Evolutionary conservation across 495 filamentous ascomycete species (phyloP), one percentile per base, ranked within the genome.

Genomic region (Tuber microsphaerosporum): DNA sequence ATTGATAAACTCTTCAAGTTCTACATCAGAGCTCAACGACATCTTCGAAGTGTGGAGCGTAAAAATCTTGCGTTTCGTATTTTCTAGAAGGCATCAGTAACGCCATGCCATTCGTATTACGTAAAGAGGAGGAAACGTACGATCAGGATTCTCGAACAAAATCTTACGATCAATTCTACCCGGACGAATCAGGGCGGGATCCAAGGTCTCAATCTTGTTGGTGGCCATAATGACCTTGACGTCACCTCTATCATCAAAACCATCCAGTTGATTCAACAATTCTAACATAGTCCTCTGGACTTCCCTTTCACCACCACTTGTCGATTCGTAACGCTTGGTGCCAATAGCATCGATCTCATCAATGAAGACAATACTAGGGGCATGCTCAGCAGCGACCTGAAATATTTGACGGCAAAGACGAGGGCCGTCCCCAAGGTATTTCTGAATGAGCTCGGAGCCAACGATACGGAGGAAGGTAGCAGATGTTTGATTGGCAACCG

Each of bases 201-300:
- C 95, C 41, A 99, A 87, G 5, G 93, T 97, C 82, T 99, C 95
- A 77, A 99, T 99, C 88, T 99, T 99, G 89, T 99, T 99, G 71
- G 95, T 99, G 26, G 95, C 95, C 93, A 99, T 97, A 84, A 99
- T 93, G 73, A 99, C 95, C 87, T 99, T 99, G 84, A 99, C 96
- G 84, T 99, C 95, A 77, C 95, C 95, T 79, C 95, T 92, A 84
- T 99, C 95, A 84, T 99, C 95, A 85, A 99, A 99, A 75, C 95
- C 95, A 83, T 99, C 95, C 22, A 99, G 89, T 84, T 99, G 95
- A 85, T 99, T 99, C 61, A 99, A 90, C 71, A 99, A 88, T 84
- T 99, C 95, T 85, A 99, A 86, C 95, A 99, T 99, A 70, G 95
- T 99, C 80, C 95, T 90, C 86, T 99, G 95, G 37, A 99, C 92